Percentiles rank a stretch among this genome's conserved stretches.
Evolutionary conservation across 1,284 basidiomycete genomes (phyloP).

Genomic region (Ustilago tritici): DNA sequence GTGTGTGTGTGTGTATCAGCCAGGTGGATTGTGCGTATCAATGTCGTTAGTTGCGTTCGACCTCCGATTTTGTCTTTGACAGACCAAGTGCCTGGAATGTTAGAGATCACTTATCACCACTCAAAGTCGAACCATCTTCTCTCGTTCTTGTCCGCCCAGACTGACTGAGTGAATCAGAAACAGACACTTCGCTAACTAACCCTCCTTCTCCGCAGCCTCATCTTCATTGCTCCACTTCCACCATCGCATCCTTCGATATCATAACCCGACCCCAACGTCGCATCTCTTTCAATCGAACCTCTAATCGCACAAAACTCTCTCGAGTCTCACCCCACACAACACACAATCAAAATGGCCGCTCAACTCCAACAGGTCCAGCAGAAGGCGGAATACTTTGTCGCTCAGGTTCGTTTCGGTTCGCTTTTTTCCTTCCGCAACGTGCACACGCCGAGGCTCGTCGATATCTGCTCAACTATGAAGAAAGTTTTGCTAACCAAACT

Average conservation of each 20-base stretch:
- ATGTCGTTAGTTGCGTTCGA: constrained; percentile 1
- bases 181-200: constrained; percentile 5
- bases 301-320: not conserved
- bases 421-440: not conserved
- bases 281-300: not conserved
- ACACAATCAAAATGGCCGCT: constrained; percentile 56
- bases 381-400: constrained; percentile 67
- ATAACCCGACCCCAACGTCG: constrained; percentile 22
- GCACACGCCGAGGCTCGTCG: not conserved
- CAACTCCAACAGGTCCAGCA: constrained; percentile 65
- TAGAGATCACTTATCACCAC: constrained; percentile 9
- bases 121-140: constrained; percentile 13
- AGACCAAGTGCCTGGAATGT: constrained; percentile 6
- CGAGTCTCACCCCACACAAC: constrained; percentile 10
- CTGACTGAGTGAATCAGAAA: not conserved
- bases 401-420: constrained; percentile 59
- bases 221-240: constrained; percentile 8
- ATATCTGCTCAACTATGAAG: not conserved
- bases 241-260: constrained; percentile 6
- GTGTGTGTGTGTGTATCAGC: not conserved
- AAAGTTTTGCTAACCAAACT: not conserved
- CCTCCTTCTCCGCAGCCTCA: not conserved
- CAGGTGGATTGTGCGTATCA: constrained; percentile 16
- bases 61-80: constrained; percentile 21
- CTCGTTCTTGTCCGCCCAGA: constrained; percentile 1